These are phyloP conservation scores for Cryptococcus sp. DNA, from an alignment of 1,284 basidiomycete genomes.

Conservation along the genomic window DNA sequence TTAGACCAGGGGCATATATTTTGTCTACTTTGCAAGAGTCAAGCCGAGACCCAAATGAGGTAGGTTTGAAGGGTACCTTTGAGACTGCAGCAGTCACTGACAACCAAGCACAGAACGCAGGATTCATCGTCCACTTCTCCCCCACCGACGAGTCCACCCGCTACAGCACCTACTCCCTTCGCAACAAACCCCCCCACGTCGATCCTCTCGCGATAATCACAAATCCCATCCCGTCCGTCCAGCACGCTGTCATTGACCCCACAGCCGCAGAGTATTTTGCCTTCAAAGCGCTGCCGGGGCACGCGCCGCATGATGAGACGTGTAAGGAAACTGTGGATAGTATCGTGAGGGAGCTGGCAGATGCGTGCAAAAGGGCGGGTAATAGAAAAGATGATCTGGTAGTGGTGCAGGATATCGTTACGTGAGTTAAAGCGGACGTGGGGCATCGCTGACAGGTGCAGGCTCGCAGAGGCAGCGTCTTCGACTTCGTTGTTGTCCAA, in stretches of 20 bases:
- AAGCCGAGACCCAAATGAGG: constrained; percentile 72
- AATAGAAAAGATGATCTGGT: constrained; percentile 61
- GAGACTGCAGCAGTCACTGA: background rate
- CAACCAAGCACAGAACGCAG: constrained; percentile 59
- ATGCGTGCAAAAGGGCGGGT: constrained; percentile 67
- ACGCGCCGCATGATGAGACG: constrained; percentile 62
- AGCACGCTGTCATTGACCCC: constrained; percentile 23
- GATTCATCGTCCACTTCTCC: constrained; percentile 73
- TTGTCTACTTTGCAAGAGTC: constrained; percentile 84
- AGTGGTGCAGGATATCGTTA: constrained; percentile 69
- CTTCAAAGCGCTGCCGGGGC: constrained; percentile 53
- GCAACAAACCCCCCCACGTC: constrained; percentile 53
- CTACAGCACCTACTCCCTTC: constrained; percentile 75
- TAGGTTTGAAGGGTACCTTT: constrained; percentile 9
- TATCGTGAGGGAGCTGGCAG: constrained; percentile 66
- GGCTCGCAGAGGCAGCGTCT: constrained; percentile 72
- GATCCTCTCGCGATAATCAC: constrained; percentile 1
- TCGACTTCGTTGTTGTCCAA: constrained; percentile 79
- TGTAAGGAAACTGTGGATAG: constrained; percentile 72
- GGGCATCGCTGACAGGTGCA: constrained; percentile 36
- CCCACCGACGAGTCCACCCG: constrained; percentile 64
- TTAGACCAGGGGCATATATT: constrained; percentile 71
- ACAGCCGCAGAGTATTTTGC: constrained; percentile 45
- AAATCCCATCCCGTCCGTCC: constrained; percentile 13
- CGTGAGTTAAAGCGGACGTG: constrained; percentile 54